Base-by-base conservation (phyloP, 2,329 filamentous ascomycete genomes). In the Colletotrichum sp. region DNA sequence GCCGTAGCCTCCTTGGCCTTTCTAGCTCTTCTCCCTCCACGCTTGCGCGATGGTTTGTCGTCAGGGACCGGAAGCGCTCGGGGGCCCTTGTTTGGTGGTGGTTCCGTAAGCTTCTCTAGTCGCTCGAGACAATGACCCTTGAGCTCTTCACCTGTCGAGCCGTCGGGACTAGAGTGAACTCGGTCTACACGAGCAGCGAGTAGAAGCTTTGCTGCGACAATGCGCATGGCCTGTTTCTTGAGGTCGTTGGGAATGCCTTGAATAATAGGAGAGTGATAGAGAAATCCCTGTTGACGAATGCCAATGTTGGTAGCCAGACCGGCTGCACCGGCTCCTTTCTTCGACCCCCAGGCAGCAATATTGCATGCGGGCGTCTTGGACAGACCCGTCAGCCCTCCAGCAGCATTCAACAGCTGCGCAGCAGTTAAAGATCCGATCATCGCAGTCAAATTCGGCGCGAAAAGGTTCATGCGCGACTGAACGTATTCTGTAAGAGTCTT, bases 1-100 rank as follows among this genome's bases (percentile, higher is more conserved):
- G 97, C 96, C 8, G 95, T 95, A 6, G 96, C 96, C 85, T 98
- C 97, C 90, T 99, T 99, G 76, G 96, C 96, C 85, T 98, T 98
- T 73, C 97, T 90, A 15, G 96, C 97, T 79, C 96, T 90, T 71
- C 96, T 90, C 68, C 97, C 97, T 84, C 97, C 97, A 78, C 97
- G 94, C 85, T 99, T 99, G 39, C 96, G 91, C 1, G 95, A 93
- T 2, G 96, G 97, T 84, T 99, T 99, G 85, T 99, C 97, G 82
- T 99, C 97, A 1, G 97, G 97, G 0, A 95, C 95, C 1, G 96
- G 96, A 0, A 99, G 90, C 1, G 97, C 97, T 77, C 95, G 93
- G 18, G 92, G 91, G 5, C 96, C 96, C 82, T 97, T 96, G 86
- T 98, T 98, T 6, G 95, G 94, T 3, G 97, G 93, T 16, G 96